Conservation (phyloP, 495 filamentous ascomycete genomes). For the Wilcoxina mikolae region DNA sequence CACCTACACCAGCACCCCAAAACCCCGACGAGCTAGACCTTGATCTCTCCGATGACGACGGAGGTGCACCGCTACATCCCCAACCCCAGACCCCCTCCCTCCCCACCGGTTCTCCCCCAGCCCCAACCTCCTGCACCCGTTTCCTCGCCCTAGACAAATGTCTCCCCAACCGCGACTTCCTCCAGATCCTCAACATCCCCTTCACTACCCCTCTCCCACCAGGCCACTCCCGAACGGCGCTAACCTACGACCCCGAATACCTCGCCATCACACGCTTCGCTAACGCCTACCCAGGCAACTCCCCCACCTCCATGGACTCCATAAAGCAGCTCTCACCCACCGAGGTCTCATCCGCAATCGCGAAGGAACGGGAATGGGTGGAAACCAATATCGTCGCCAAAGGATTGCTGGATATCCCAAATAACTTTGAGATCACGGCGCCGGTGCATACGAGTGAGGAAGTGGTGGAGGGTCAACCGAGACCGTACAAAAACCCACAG, state of each 20-base stretch:
- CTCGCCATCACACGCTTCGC: constrained; percentile 80
- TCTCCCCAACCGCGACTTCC: constrained; percentile 58
- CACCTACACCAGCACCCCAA: constrained; percentile 8
- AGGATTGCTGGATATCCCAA: constrained; percentile 48
- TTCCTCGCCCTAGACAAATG: constrained; percentile 91
- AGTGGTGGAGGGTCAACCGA: constrained; percentile 37
- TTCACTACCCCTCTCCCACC: constrained; percentile 10
- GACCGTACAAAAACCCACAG: constrained; percentile 71
- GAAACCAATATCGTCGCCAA: constrained; percentile 49
- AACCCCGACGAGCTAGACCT: constrained; percentile 42
- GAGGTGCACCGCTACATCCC: constrained; percentile 1
- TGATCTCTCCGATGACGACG: constrained; percentile 36
- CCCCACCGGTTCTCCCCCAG: constrained; percentile 6
- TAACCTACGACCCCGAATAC: constrained; percentile 89
- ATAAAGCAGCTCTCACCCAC: constrained; percentile 4
- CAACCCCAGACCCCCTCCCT: constrained; percentile 15
- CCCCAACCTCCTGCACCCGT: constrained; percentile 50
- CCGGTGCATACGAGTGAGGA: constrained; percentile 45
- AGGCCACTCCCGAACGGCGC: constrained; percentile 32
- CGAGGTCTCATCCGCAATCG: constrained; percentile 8
- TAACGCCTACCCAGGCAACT: constrained; percentile 33
- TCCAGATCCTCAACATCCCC: constrained; percentile 54
- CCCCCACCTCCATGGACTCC: constrained; percentile 5
- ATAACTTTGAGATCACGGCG: constrained; percentile 61
- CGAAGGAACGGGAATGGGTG: constrained; percentile 56